Conservation (phyloP, 108 stramenopile genomes). For the Schizochytrium sp. region DNA sequence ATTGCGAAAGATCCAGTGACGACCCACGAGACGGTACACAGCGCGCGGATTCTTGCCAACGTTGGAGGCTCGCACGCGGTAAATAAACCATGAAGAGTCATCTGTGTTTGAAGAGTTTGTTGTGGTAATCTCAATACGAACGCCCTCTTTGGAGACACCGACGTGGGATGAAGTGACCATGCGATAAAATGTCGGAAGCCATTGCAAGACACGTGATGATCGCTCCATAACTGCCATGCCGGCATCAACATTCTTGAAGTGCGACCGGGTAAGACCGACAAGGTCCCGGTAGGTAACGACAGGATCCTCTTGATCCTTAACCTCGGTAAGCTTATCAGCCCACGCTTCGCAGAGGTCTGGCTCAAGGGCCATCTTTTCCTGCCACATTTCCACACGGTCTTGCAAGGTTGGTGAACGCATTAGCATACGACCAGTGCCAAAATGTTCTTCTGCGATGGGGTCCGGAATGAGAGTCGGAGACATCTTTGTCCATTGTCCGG, state of each 20-base stretch:
- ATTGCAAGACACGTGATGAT: background rate
- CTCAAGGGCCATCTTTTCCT: constrained; percentile 33
- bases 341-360: background rate
- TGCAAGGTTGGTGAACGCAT: background rate
- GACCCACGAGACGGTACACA: background rate
- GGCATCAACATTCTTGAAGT: constrained; percentile 28
- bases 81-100: constrained; percentile 24
- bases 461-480: background rate
- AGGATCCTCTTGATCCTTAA: background rate
- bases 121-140: background rate
- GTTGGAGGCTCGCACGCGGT: constrained; percentile 40
- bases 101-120: background rate
- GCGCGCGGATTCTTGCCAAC: background rate
- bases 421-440: constrained; percentile 38
- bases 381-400: constrained; percentile 14
- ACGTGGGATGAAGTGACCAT: constrained; percentile 4
- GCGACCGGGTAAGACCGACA: background rate
- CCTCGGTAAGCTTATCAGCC: background rate
- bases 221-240: constrained; percentile 16
- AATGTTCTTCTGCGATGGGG: background rate
- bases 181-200: background rate
- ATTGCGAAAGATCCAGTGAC: constrained; percentile 42
- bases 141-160: background rate
- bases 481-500: background rate
- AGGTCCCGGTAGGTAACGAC: constrained; percentile 3